phyloP scores from a whole-genome alignment of 2,329 filamentous ascomycete species.

The Pseudodiploospora longispora region DNA sequence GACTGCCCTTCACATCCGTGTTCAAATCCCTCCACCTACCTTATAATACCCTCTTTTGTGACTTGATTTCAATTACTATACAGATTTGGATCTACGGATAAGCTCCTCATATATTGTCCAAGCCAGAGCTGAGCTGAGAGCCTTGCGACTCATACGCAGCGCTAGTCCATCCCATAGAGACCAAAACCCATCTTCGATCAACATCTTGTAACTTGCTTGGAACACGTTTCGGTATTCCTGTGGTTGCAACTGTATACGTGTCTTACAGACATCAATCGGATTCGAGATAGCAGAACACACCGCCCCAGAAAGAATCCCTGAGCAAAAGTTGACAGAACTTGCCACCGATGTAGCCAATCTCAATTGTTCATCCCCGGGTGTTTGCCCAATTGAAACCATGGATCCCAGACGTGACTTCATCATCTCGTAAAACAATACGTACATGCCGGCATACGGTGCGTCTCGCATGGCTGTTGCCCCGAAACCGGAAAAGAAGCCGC shows the following conservation, averaged over 20 bases:
- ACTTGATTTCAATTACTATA: too few species aligned
- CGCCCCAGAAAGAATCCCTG: conserved; percentile 71
- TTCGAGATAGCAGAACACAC: conserved; percentile 86
- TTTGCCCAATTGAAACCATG: conserved; percentile 11
- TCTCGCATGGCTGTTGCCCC: conserved; percentile 89
- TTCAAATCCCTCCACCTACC: too few species aligned
- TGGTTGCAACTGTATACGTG: conserved; percentile 84
- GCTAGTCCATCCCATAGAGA: conserved; percentile 81
- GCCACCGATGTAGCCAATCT: conserved; percentile 24
- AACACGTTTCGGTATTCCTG: conserved; percentile 73
- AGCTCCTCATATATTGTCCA: conserved; percentile 98
- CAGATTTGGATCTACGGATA: conserved; percentile 48
- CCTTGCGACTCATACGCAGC: conserved; percentile 83
- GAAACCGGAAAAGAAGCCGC: conserved; percentile 88
- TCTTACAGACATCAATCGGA: conserved; percentile 95
- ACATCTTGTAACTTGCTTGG: conserved; percentile 68
- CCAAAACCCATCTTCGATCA: conserved; percentile 69
- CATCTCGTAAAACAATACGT: conserved; percentile 89
- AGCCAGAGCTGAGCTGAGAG: conserved; percentile 84
- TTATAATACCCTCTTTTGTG: too few species aligned
- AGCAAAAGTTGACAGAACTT: conserved; percentile 75
- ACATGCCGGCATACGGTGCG: conserved; percentile 92
- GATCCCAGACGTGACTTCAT: conserved; percentile 54
- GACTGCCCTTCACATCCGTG: too few species aligned
- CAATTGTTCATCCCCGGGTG: conserved; percentile 9